Percentiles rank a stretch among this genome's conserved stretches.
phyloP scores from a whole-genome alignment of 495 filamentous ascomycete species.

The Sporormia fimetaria region DNA sequence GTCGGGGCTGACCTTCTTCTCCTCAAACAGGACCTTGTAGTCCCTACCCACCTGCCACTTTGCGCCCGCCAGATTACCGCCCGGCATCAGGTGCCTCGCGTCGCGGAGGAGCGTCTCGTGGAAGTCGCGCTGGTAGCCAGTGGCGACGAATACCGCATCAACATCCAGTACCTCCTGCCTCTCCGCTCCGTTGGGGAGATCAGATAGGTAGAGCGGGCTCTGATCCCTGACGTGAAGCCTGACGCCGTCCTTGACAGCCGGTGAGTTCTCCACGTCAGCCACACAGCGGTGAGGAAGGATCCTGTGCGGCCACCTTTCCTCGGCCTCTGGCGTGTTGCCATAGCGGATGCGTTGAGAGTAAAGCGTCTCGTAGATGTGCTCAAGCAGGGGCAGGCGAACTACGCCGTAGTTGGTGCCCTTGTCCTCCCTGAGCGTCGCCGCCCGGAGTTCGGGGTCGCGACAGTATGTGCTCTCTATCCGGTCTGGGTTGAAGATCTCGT shows the following conservation, averaged over 20 bases:
- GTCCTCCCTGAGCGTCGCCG: slow-evolving; percentile 50
- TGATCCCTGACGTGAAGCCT: slow-evolving; percentile 26
- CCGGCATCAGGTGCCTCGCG: slow-evolving; percentile 50
- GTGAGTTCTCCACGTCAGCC: slow-evolving; percentile 43
- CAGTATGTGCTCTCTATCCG: slow-evolving; percentile 63
- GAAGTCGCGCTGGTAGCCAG: slow-evolving; percentile 69
- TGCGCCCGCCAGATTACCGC: slow-evolving; percentile 30
- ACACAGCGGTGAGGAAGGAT: slow-evolving; percentile 61
- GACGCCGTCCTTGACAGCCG: slow-evolving; percentile 26
- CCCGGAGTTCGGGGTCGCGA: slow-evolving; percentile 49
- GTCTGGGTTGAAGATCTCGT: slow-evolving; percentile 88
- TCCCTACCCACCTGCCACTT: slow-evolving; percentile 45
- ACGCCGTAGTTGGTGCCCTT: slow-evolving; percentile 87
- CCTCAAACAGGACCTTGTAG: slow-evolving; percentile 61
- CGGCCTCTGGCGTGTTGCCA: slow-evolving; percentile 36
- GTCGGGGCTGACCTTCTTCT: slow-evolving; percentile 47
- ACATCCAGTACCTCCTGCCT: slow-evolving; percentile 51
- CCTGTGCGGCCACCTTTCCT: slow-evolving; percentile 65
- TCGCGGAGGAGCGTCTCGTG: slow-evolving; percentile 68
- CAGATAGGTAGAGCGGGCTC: slow-evolving; percentile 21
- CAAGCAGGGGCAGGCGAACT: slow-evolving; percentile 75
- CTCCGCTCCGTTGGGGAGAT: slow-evolving; percentile 26
- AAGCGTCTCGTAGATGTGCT: slow-evolving; percentile 71
- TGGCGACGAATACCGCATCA: slow-evolving; percentile 75
- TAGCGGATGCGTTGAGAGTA: slow-evolving; percentile 72